Conservation (phyloP, 2,329 filamentous ascomycete genomes). For the Tolypocladium paradoxum region DNA sequence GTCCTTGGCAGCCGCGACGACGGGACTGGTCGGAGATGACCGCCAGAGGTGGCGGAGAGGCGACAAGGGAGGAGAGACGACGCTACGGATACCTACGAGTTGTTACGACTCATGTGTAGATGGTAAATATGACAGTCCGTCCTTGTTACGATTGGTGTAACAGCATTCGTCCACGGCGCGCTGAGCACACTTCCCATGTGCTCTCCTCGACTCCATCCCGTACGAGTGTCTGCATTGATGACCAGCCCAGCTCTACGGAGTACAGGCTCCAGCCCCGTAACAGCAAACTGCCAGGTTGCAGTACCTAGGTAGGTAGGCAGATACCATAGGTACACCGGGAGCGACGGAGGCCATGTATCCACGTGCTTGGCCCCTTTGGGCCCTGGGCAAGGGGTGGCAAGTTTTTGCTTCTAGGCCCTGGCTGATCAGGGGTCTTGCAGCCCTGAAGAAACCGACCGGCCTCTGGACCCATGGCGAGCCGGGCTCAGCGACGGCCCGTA, state of each 20-base stretch:
- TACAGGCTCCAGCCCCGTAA: neutral
- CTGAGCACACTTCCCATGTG: neutral
- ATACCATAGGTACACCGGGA: too few relatives aligned
- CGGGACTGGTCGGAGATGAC: too few relatives aligned
- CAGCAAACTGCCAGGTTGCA: neutral
- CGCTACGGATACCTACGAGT: too few relatives aligned
- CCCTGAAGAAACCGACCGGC: neutral
- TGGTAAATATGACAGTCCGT: too few relatives aligned
- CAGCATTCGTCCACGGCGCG: neutral
- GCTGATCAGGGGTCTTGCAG: neutral
- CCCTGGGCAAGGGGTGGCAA: neutral
- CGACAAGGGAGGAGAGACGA: too few relatives aligned
- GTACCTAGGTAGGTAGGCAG: too few relatives aligned
- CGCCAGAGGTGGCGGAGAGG: too few relatives aligned
- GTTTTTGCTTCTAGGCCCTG: neutral
- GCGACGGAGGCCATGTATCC: neutral
- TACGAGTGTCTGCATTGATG: too few relatives aligned
- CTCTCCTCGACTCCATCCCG: neutral
- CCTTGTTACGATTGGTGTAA: too few relatives aligned
- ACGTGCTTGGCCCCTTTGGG: neutral
- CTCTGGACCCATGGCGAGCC: neutral
- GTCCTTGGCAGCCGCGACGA: too few relatives aligned
- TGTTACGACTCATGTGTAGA: too few relatives aligned
- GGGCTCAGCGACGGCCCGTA: too few relatives aligned
- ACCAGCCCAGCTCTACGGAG: neutral